Conservation (phyloP, 2,329 filamentous ascomycete genomes). For the Fusarium subglutinans region DNA sequence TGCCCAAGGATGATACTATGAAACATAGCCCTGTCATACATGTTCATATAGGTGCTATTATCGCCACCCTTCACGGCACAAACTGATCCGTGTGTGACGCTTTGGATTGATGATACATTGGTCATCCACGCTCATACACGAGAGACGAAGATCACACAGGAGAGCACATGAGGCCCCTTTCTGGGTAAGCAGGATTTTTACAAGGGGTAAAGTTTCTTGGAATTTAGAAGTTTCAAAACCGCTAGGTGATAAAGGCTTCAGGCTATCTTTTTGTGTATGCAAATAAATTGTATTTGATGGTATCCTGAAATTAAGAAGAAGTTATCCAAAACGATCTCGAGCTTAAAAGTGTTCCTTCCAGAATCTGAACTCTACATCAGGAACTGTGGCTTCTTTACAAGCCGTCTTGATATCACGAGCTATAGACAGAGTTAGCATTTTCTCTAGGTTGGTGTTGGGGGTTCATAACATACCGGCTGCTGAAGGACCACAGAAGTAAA, state of each 20-base stretch:
- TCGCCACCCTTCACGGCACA: background rate
- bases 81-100: background rate
- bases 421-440: constrained; percentile 54
- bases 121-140: background rate
- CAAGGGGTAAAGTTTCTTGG: background rate
- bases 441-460: too few relatives aligned
- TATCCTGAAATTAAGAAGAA: constrained; percentile 38
- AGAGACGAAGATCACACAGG: constrained; percentile 7
- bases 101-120: constrained; percentile 2
- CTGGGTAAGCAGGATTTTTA: background rate
- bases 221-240: background rate
- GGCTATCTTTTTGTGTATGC: background rate
- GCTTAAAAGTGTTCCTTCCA: constrained; percentile 93
- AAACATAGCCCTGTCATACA: background rate
- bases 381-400: constrained; percentile 74
- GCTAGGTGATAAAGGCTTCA: background rate
- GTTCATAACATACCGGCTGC: constrained; percentile 61
- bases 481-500: constrained; percentile 97
- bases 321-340: constrained; percentile 4
- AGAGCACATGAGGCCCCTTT: background rate
- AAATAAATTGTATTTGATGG: constrained; percentile 27
- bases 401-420: constrained; percentile 88
- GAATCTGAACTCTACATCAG: constrained; percentile 92
- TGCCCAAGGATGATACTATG: background rate
- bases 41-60: background rate